Base-by-base conservation (phyloP, 2,329 filamentous ascomycete genomes). In the Penicillium vulpinum region DNA sequence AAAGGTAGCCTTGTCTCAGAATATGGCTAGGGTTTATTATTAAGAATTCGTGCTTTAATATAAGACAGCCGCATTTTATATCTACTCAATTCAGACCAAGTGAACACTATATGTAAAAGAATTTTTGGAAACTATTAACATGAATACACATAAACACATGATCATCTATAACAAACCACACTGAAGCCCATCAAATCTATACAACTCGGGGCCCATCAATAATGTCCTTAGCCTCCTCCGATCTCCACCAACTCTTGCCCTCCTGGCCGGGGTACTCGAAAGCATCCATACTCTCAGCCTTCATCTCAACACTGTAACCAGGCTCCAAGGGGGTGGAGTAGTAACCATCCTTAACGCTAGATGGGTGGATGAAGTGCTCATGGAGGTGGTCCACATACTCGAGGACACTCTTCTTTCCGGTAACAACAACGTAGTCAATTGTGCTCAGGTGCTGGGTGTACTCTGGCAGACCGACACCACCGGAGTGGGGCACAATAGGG, bases 281-380 rank as follows among this genome's bases (percentile, higher is more conserved):
- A 65, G 75, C 76, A 62, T 92, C 89, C 91, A 96, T 94, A 73
- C 90, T 94, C 63, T 87, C 89, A 4, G 86, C 77, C 84, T 90
- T 93, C 91, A 96, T 96, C 84, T 96, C 91, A 2, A 96, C 92
- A 70, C 89, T 92, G 75, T 96, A 96, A 0, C 92, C 92, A 0
- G 92, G 83, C 71, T 91, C 87, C 61, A 79, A 87, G 0, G 92
- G 92, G 1, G 92, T 96, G 64, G 89, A 88, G 77, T 95, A 95
- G 76, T 91, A 94, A 4, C 92, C 92, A 64, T 92, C 87, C 77
- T 87, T 86, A 67, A 96, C 91, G 55, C 88, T 83, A 2, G 86
- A 84, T 1, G 92, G 92, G 74, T 96, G 84, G 70, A 91, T 79
- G 74, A 96, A 96, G 78, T 96, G 92, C 82, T 96, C 92, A 75